Evolutionary conservation across 257 asterid species (phyloP).

Genomic region (Nicotiana sylvestris): DNA sequence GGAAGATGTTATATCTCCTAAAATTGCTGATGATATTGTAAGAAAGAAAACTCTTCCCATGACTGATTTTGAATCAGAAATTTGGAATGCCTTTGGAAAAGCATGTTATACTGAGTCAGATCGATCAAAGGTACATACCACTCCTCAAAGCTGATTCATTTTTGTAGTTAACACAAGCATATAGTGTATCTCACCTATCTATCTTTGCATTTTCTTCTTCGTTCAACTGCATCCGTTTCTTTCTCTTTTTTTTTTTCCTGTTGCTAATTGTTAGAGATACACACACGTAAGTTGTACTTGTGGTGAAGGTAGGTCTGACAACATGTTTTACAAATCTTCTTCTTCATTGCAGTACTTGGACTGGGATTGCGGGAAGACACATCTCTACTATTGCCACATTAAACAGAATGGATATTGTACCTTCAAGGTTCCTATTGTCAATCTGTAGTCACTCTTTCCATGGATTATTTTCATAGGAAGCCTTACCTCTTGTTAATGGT

Average conservation of each 20-base stretch:
- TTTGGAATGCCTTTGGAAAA: conserved; percentile 50
- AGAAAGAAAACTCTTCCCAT: conserved; percentile 35
- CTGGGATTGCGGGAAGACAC: conserved; percentile 63
- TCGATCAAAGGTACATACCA: conserved; percentile 36
- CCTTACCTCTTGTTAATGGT: background rate
- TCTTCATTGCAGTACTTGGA: conserved; percentile 43
- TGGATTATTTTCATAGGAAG: background rate
- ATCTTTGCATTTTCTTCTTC: background rate
- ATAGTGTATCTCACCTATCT: background rate
- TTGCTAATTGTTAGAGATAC: background rate
- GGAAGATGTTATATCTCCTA: conserved; percentile 41
- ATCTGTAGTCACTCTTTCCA: background rate
- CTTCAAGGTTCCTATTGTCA: conserved; percentile 52
- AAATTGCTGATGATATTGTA: conserved; percentile 37
- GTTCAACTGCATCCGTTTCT: background rate
- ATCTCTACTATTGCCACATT: conserved; percentile 49
- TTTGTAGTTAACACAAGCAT: background rate
- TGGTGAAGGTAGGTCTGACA: background rate
- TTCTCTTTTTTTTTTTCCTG: background rate
- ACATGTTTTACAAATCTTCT: background rate
- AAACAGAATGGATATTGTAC: conserved; percentile 38
- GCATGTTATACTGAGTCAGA: conserved; percentile 18
- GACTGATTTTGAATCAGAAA: conserved; percentile 42
- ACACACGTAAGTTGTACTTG: background rate
- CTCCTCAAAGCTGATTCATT: background rate